Base-by-base conservation (phyloP, 306 rosid genomes). In the Vigna radiata region DNA sequence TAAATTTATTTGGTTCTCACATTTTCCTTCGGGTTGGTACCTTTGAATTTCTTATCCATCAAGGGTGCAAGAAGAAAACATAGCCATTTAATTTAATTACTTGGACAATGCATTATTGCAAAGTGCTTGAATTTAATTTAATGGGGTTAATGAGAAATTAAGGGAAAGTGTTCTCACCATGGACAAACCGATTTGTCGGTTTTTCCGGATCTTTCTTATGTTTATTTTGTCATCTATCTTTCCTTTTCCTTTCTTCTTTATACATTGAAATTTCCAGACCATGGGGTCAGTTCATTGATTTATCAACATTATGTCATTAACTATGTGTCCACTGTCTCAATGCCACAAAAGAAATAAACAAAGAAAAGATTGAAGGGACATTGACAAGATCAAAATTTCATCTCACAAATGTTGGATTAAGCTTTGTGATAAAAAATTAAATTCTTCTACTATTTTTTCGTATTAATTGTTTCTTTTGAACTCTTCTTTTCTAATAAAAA, bases 131-230 rank as follows among this genome's bases (percentile, higher is more conserved):
- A 48, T 27, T 77, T 46, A 52, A 18, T 68, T 67, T 41, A 76
- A 76, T 73, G 14, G 13, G 7, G 46, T 52, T 17, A n/a, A 29
- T 74, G 77, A 75, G 80, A 52, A 70, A 54, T 74, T 81, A 64
- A 75, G 78, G 80, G 82, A 82, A 85, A 77, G 82, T 75, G 77
- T 52, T 76, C 37, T 55, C 65, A 67, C 78, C 18, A 75, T 43
- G 49, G 87, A 85, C 84, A 78, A 65, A 53, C 90, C 85, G 54
- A 54, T 78, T 77, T 83, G 85, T 82, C 85, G 10, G 44, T 63
- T 80, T 27, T 65, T 74, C 50, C 58, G 69, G 70, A 47, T 74
- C 79, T 54, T 65, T 65, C 14, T 25, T 41, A 37, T 9, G 13
- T 29, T 19, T 17, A 61, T 67, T 23, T 58, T 72, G 75, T 55